Evolutionary conservation across 2,329 filamentous ascomycete species (phyloP).

Genomic region (Bipolaris bicolor): DNA sequence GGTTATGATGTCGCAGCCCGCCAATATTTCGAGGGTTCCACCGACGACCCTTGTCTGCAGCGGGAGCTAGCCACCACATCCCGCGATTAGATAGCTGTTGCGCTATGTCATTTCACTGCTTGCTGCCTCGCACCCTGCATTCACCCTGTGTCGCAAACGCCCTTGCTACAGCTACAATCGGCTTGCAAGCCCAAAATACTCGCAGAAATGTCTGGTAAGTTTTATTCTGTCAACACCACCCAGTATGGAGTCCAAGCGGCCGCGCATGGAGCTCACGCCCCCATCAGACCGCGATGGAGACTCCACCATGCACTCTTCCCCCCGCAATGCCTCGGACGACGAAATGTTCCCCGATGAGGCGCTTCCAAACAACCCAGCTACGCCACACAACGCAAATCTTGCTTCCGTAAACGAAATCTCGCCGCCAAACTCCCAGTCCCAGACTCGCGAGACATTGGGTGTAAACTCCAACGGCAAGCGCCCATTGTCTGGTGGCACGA

Average conservation of each 20-base stretch:
- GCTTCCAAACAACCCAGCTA: slow-evolving; percentile 47
- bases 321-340: slow-evolving; percentile 47
- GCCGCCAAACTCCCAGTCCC: slow-evolving; percentile 59
- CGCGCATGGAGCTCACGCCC: slow-evolving; percentile 20
- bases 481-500: slow-evolving; percentile 24
- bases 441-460: slow-evolving; percentile 32
- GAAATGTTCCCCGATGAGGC: slow-evolving; percentile 54
- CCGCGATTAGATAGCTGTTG: slow-evolving; percentile 14
- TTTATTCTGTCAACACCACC: neutral
- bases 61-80: slow-evolving; percentile 17
- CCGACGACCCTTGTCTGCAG: slow-evolving; percentile 15
- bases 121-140: slow-evolving; percentile 10
- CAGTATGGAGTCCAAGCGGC: slow-evolving; percentile 22
- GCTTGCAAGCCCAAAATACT: neutral
- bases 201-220: slow-evolving; percentile 22
- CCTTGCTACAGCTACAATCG: neutral
- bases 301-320: slow-evolving; percentile 61
- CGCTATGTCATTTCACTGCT: slow-evolving; percentile 18
- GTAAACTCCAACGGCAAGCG: slow-evolving; percentile 50
- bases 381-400: slow-evolving; percentile 45
- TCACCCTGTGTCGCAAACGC: slow-evolving; percentile 8
- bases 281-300: slow-evolving; percentile 60
- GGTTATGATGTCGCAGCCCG: slow-evolving; percentile 10
- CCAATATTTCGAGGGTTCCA: slow-evolving; percentile 18
- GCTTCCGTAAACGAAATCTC: slow-evolving; percentile 56